Evolutionary conservation across 257 asterid genomes (phyloP).

Genomic region (Primulina eburnea): DNA sequence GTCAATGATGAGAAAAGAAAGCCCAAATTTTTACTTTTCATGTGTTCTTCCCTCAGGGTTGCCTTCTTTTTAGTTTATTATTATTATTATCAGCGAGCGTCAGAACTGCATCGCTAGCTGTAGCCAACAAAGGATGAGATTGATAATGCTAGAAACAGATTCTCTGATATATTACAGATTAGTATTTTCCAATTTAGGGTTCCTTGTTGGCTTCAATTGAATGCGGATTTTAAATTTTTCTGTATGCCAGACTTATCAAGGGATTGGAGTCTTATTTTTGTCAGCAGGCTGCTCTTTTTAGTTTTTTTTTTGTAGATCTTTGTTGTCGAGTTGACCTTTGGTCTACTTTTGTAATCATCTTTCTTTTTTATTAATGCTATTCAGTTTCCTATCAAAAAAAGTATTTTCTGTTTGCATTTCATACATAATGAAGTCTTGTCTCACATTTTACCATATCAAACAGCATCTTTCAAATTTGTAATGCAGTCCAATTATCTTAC

Average conservation of each 20-base stretch:
- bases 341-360: no score
- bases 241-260: no score
- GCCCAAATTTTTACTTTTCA: background rate
- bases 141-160: background rate
- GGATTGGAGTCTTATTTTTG: no score
- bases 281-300: no score
- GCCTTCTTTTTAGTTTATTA: conserved; percentile 5
- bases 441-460: background rate
- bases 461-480: background rate
- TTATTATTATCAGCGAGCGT: background rate
- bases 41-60: conserved; percentile 4
- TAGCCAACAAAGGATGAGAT: background rate
- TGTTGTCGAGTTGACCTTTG: no score
- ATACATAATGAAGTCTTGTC: background rate
- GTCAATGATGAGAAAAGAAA: background rate
- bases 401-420: background rate
- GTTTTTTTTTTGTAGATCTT: no score
- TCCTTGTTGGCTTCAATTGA: no score
- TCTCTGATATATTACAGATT: no score
- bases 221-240: no score
- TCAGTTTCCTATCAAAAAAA: no score
- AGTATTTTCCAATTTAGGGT: background rate
- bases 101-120: background rate
- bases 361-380: no score
- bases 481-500: background rate